Conservation (phyloP, 257 asterid species). For the Nicotiana obtusifolia region DNA sequence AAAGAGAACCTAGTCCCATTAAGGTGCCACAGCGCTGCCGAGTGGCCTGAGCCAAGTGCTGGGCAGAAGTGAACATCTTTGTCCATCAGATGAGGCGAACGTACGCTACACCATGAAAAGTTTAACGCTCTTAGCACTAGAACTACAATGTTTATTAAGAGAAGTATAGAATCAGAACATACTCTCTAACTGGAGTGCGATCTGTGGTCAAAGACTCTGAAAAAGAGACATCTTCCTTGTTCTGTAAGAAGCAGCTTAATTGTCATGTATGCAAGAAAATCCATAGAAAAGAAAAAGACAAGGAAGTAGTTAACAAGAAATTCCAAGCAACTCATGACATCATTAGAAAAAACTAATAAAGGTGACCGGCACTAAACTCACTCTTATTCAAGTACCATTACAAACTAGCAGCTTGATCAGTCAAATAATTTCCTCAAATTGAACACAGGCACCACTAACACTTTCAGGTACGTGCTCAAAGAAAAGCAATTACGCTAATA, state of each 20-base stretch:
- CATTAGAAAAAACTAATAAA: neutral
- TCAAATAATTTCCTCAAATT: neutral
- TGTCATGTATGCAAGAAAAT: neutral
- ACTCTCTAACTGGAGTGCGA: constrained; percentile 70
- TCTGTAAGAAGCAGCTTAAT: neutral
- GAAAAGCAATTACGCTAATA: neutral
- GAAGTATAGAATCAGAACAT: constrained; percentile 20
- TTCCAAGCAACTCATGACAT: neutral
- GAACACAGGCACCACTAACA: neutral
- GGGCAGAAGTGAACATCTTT: constrained; percentile 21
- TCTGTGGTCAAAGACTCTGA: constrained; percentile 29
- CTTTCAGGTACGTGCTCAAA: neutral
- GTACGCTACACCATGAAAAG: constrained; percentile 44
- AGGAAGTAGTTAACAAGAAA: neutral
- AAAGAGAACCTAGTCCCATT: constrained; percentile 34
- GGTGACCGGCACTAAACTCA: neutral
- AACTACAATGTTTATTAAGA: neutral
- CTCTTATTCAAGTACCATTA: neutral
- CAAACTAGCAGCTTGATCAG: neutral
- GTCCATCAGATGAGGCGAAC: constrained; percentile 33
- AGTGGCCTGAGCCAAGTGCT: constrained; percentile 17
- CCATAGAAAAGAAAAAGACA: neutral
- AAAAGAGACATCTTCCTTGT: constrained; percentile 22
- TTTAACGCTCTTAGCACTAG: neutral
- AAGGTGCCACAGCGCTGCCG: constrained; percentile 32